These are phyloP conservation scores for Lolium multiflorum DNA, from an alignment of 176 grass and related monocot species.

Conservation along the genomic window DNA sequence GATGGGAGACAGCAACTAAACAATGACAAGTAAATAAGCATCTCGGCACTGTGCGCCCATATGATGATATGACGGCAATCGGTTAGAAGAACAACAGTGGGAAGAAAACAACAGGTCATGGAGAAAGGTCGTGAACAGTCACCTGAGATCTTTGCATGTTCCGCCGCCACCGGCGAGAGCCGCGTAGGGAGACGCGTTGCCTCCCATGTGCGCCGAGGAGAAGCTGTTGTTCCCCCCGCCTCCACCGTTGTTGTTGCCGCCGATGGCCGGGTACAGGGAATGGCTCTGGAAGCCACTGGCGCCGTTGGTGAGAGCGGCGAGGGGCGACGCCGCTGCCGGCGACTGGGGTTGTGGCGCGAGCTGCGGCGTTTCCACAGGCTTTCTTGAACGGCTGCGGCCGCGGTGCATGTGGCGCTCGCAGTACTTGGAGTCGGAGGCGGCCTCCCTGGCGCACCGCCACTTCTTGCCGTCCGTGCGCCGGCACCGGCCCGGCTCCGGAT, in stretches of 20 bases:
- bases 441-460: slow-evolving; percentile 94
- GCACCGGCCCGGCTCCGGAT: slow-evolving; percentile 89
- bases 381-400: slow-evolving; percentile 97
- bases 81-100: slow-evolving; percentile 18
- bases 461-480: slow-evolving; percentile 96
- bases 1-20: slow-evolving; percentile 18
- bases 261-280: slow-evolving; percentile 52
- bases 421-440: slow-evolving; percentile 89
- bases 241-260: slow-evolving; percentile 40
- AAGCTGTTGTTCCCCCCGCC: slow-evolving; percentile 47
- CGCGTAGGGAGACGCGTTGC: slow-evolving; percentile 42
- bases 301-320: slow-evolving; percentile 27
- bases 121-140: slow-evolving; percentile 24
- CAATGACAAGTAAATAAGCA: not conserved
- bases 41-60: not conserved
- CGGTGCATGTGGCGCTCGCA: slow-evolving; percentile 99
- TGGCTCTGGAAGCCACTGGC: slow-evolving; percentile 48
- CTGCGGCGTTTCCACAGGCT: slow-evolving; percentile 98
- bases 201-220: slow-evolving; percentile 50
- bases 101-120: slow-evolving; percentile 17
- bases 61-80: slow-evolving; percentile 33
- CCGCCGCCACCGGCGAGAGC: slow-evolving; percentile 28
- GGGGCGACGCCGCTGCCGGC: not conserved
- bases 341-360: slow-evolving; percentile 44
- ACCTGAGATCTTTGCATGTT: slow-evolving; percentile 69